phyloP scores from a whole-genome alignment of 257 asterid species.

The Nicotiana sylvestris region DNA sequence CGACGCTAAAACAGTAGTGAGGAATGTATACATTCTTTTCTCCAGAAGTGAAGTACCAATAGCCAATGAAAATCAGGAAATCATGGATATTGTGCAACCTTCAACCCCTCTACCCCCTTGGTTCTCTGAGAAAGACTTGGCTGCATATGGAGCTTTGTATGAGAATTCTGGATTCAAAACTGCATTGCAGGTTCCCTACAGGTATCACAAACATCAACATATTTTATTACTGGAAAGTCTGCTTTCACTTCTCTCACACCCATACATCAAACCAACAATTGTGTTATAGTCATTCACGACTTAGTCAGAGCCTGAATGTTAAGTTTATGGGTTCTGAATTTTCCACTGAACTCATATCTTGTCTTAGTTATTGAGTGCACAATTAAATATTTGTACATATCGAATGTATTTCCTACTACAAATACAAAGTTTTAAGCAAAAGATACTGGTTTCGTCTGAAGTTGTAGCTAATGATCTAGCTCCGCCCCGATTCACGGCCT shows the following conservation, averaged over 20 bases:
- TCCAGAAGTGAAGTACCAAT: conserved; percentile 7
- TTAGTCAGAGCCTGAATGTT: no score
- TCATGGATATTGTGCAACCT: conserved; percentile 37
- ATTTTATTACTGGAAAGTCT: background rate
- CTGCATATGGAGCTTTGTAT: conserved; percentile 44
- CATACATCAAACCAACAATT: background rate
- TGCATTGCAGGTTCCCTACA: conserved; percentile 57
- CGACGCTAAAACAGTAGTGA: conserved; percentile 36
- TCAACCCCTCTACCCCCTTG: conserved; percentile 52
- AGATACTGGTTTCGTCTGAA: no score
- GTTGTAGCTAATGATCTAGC: no score
- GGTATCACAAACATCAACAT: conserved; percentile 28
- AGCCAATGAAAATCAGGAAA: conserved; percentile 40
- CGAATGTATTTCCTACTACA: no score
- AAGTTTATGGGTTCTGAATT: no score
- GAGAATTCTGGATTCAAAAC: conserved; percentile 56
- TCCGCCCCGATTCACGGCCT: background rate
- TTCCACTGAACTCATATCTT: no score
- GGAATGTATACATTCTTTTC: conserved; percentile 32
- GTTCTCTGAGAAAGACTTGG: conserved; percentile 56
- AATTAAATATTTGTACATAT: no score
- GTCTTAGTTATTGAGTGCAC: no score
- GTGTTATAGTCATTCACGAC: background rate
- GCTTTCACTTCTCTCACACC: background rate
- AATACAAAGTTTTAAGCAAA: no score